phyloP scores from a whole-genome alignment of 768 basidiomycete species.

The Imleria badia region DNA sequence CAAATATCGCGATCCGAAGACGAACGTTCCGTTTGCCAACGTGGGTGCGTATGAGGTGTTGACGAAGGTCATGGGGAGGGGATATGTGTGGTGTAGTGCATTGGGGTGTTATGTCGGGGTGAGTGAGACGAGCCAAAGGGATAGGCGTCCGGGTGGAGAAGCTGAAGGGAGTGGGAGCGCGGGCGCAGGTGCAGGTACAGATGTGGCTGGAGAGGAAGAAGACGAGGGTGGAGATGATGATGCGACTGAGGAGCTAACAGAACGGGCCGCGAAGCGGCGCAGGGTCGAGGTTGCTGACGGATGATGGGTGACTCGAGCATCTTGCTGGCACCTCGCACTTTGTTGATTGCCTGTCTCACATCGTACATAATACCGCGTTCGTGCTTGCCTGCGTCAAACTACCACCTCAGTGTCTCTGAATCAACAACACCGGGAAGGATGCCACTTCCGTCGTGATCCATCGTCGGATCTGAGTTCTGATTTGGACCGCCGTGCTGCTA shows the following conservation, averaged over 20 bases:
- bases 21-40: conserved; percentile 78
- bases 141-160: not conserved
- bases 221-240: not conserved
- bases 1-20: conserved; percentile 76
- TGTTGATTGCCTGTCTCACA: too few species aligned
- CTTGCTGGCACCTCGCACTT: too few species aligned
- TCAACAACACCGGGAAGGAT: too few species aligned
- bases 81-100: conserved; percentile 61
- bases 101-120: conserved; percentile 43
- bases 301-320: not conserved
- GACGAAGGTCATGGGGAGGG: conserved; percentile 59
- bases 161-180: not conserved
- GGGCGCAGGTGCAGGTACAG: not conserved
- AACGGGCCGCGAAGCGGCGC: conserved; percentile 14
- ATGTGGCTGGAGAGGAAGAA: not conserved
- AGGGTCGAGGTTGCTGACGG: conserved; percentile 5
- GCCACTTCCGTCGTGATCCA: too few species aligned
- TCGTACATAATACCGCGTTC: too few species aligned
- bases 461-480: too few species aligned
- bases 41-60: conserved; percentile 63
- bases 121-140: not conserved
- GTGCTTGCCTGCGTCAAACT: too few species aligned
- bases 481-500: too few species aligned
- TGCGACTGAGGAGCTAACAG: conserved; percentile 7
- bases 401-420: too few species aligned